These are phyloP conservation scores for Basidiobolus meristosporus DNA, from an alignment of 371 early-diverging fungal genomes.

Conservation along the genomic window DNA sequence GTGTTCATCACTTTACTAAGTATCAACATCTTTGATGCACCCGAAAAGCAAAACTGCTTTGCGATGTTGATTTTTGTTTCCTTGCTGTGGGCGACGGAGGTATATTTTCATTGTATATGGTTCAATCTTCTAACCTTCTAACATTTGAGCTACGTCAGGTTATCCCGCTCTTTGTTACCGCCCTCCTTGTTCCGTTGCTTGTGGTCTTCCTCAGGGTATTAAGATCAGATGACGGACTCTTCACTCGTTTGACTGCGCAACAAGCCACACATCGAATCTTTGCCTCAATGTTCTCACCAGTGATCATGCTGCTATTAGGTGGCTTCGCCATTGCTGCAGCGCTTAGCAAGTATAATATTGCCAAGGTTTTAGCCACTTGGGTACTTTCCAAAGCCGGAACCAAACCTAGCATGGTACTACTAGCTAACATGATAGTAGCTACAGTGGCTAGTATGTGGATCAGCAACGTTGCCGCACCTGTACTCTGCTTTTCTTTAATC, in stretches of 20 bases:
- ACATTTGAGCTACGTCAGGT: too few species aligned
- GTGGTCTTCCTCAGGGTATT: conserved; percentile 71
- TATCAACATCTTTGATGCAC: conserved; percentile 25
- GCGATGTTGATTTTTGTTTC: conserved; percentile 80
- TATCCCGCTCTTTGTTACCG: conserved; percentile 85
- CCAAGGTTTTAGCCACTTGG: conserved; percentile 72
- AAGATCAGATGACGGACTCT: conserved; percentile 28
- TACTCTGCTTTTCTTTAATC: conserved; percentile 86
- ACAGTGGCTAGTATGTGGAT: conserved; percentile 95
- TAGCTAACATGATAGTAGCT: conserved; percentile 88
- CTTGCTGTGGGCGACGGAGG: conserved; percentile 76
- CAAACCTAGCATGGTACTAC: conserved; percentile 55
- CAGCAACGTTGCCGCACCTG: conserved; percentile 93
- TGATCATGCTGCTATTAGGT: conserved; percentile 89
- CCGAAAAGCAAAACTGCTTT: conserved; percentile 56
- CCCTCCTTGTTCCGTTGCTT: conserved; percentile 70
- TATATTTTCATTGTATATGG: too few species aligned
- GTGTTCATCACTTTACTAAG: conserved; percentile 31
- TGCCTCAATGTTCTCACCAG: conserved; percentile 85
- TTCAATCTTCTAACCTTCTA: too few species aligned
- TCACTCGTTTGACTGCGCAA: conserved; percentile 31
- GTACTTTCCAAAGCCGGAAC: conserved; percentile 79
- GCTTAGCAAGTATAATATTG: conserved; percentile 79
- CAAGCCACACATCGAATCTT: conserved; percentile 69
- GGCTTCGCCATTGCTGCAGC: conserved; percentile 94